Percentiles rank a stretch among this genome's conserved stretches.
These are phyloP conservation scores for Bullera alba DNA, from an alignment of 768 basidiomycete species.

Conservation along the genomic window DNA sequence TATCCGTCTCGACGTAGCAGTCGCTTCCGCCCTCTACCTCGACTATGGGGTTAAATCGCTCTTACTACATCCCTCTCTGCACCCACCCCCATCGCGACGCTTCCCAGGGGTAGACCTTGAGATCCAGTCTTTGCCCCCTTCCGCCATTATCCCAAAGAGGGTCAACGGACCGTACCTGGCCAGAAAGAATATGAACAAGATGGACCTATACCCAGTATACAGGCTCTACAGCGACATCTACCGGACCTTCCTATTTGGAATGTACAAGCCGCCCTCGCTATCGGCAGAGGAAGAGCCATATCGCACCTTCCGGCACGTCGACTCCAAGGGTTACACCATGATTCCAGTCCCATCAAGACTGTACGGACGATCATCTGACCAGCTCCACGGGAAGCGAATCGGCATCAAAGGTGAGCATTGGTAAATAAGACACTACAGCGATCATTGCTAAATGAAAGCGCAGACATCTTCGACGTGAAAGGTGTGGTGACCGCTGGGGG, in stretches of 20 bases:
- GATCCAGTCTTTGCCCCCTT: too few relatives aligned
- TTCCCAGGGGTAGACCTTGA: too few relatives aligned
- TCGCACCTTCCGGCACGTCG: conserved; percentile 3
- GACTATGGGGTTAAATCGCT: too few relatives aligned
- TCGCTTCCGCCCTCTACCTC: too few relatives aligned
- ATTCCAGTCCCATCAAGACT: conserved; percentile 55
- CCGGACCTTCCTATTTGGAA: conserved; percentile 12
- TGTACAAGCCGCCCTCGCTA: background rate
- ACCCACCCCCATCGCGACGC: too few relatives aligned
- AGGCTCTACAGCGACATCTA: conserved; percentile 12
- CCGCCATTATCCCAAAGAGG: too few relatives aligned
- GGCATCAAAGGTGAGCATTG: conserved; percentile 42
- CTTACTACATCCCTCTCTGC: too few relatives aligned
- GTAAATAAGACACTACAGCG: too few relatives aligned
- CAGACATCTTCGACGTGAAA: conserved; percentile 49
- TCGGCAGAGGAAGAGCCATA: background rate
- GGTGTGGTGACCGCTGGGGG: conserved; percentile 48
- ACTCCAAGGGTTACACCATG: conserved; percentile 8
- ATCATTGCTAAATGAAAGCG: background rate
- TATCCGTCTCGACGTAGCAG: too few relatives aligned
- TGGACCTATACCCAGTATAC: conserved; percentile 9
- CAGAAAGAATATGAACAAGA: too few relatives aligned
- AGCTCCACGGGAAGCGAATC: conserved; percentile 37
- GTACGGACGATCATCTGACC: conserved; percentile 26
- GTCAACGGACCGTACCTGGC: background rate